Base-by-base conservation (phyloP, 805 yeast species). In the Metschnikowia peoriensis region DNA sequence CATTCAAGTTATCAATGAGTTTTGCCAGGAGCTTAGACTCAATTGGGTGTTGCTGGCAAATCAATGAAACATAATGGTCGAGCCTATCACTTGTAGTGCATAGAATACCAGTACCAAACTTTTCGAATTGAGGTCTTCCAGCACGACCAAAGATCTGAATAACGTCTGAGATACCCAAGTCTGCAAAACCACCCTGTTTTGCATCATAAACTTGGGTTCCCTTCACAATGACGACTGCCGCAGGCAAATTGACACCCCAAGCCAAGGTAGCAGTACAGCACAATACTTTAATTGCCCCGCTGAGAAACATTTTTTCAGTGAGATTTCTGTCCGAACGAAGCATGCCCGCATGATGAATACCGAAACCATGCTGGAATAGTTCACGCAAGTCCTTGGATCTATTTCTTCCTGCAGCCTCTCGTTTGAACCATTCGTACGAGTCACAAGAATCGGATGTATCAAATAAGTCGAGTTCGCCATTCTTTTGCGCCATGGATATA, bases 231-330 rank as follows among this genome's bases (percentile, higher is more conserved):
- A 94, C 99, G 40, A 91, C 97, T 1, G 97, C 97, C 7, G 99
- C 99, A 1, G 99, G 99, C 53, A 94, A 75, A 65, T 94, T 94
- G 16, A 94, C 98, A 80, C 99, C 99, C 99, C 99, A 94, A 0
- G 99, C 99, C 53, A 94, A 80, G 0, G 99, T 94, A 0, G 99
- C 96, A 2, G 99, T 94, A 78, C 97, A 91, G 62, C 96, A 88
- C 15, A 94, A 72, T 0, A 94, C 98, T 54, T 86, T 88, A 56
- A 94, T 86, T 0, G 91, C 88, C 41, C 99, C 98, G 32, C 77
- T 73, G 32, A 85, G 76, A 66, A 94, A 94, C 86, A 93, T 81
- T 64, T 85, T 86, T 62, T 96, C 99, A 0, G 96, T 86, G 48
- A 91, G 65, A 63, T 91, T 92, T 63, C 99, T 81, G 64, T 94